phyloP scores from a whole-genome alignment of 352 stramenopile genomes.

The Pythium monospermum region DNA sequence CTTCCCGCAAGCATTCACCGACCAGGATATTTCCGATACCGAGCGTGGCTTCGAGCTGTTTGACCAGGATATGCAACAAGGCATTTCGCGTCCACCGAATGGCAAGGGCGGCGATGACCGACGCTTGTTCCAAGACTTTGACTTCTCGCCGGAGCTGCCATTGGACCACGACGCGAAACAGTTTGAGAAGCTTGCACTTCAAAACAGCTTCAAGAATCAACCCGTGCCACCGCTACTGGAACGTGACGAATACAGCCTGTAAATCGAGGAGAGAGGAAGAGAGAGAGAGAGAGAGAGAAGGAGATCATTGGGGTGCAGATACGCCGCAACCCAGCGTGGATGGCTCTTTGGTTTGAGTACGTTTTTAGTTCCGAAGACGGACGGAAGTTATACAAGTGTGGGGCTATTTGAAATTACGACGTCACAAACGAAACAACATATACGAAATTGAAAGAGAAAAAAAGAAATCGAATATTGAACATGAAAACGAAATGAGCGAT shows the following conservation, averaged over 20 bases:
- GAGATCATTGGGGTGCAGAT: no score
- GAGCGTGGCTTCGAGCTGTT: slow-evolving; percentile 62
- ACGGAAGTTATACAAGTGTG: no score
- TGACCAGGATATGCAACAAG: slow-evolving; percentile 49
- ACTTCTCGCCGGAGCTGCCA: slow-evolving; percentile 80
- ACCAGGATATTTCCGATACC: slow-evolving; percentile 85
- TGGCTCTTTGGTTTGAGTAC: no score
- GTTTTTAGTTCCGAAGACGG: no score
- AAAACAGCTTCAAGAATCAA: slow-evolving; percentile 83
- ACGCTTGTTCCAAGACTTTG: slow-evolving; percentile 82
- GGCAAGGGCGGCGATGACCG: slow-evolving; percentile 56
- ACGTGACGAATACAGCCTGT: slow-evolving; percentile 83
- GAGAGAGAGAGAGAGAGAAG: no score
- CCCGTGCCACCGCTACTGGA: slow-evolving; percentile 64
- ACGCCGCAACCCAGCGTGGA: no score
- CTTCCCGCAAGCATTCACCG: slow-evolving; percentile 82
- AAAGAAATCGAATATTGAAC: neutral
- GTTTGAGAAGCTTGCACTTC: slow-evolving; percentile 79
- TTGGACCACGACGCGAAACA: slow-evolving; percentile 80
- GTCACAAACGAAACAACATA: neutral
- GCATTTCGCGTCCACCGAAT: slow-evolving; percentile 48
- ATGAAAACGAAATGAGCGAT: neutral
- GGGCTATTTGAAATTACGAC: neutral
- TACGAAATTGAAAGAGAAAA: neutral
- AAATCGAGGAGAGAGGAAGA: slow-evolving; percentile 11